A percentile compares a stretch with the other conserved stretches of the same genome.
Evolutionary conservation across 768 basidiomycete genomes (phyloP).

Genomic region (Trametes coccinea): DNA sequence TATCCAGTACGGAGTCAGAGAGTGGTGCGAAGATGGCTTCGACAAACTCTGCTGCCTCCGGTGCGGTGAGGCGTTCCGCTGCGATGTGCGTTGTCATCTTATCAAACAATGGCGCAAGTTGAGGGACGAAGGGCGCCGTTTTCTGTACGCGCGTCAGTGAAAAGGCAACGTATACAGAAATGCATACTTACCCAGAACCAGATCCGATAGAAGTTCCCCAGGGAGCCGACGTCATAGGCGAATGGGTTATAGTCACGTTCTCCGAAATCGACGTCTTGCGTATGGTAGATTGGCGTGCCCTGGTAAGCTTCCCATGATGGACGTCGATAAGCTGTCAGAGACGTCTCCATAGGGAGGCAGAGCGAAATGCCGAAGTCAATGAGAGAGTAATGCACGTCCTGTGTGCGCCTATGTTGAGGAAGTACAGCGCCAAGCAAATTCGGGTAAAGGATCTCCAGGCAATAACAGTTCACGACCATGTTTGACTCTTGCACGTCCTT

Average conservation of each 20-base stretch:
- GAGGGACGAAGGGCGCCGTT: not conserved
- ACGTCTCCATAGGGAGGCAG: not conserved
- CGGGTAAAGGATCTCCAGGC: not conserved
- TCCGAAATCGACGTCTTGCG: not conserved
- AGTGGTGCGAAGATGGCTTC: not conserved
- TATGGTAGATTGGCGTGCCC: not conserved
- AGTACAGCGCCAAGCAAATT: not conserved
- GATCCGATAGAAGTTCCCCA: conserved; percentile 4
- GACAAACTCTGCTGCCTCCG: not conserved
- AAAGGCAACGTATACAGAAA: not conserved
- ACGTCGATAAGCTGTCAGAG: not conserved
- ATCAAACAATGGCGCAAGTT: conserved; percentile 3
- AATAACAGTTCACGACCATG: conserved; percentile 2
- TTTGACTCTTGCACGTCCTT: not conserved
- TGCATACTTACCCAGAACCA: not conserved
- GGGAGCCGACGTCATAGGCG: conserved; percentile 2
- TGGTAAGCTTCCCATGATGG: not conserved
- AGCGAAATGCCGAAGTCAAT: not conserved
- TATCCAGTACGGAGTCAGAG: not conserved
- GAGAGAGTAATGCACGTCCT: not conserved
- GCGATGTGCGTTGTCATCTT: conserved; percentile 6
- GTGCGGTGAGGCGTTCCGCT: conserved; percentile 8
- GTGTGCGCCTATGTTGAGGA: not conserved
- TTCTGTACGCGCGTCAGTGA: not conserved
- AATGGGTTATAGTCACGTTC: not conserved